Evolutionary conservation across 176 grass and related monocot genomes (phyloP).

Genomic region (Bonia amplexicaulis): DNA sequence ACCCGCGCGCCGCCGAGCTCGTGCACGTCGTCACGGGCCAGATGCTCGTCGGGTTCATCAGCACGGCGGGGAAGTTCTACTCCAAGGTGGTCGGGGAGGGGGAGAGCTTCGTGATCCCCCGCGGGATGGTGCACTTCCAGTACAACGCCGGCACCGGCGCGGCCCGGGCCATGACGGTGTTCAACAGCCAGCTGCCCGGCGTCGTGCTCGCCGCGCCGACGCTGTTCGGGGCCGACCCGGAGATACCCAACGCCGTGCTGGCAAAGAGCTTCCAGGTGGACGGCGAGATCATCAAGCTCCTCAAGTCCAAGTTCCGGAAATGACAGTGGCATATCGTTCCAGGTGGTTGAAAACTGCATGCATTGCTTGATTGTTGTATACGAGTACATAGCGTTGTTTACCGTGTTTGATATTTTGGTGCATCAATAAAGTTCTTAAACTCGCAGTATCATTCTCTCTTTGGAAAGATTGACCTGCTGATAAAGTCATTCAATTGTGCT

Average conservation of each 20-base stretch:
- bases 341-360: background rate
- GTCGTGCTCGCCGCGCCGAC: slow-evolving; percentile 34
- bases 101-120: slow-evolving; percentile 62
- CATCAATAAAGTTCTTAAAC: background rate
- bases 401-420: background rate
- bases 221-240: slow-evolving; percentile 45
- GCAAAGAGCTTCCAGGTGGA: slow-evolving; percentile 72
- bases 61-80: slow-evolving; percentile 50
- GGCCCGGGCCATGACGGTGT: slow-evolving; percentile 53
- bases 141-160: slow-evolving; percentile 35
- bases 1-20: slow-evolving; percentile 73
- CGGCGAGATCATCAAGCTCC: slow-evolving; percentile 25
- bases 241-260: slow-evolving; percentile 59
- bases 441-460: background rate
- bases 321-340: background rate
- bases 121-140: slow-evolving; percentile 76
- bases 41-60: slow-evolving; percentile 70
- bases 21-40: slow-evolving; percentile 37
- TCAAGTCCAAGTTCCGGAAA: slow-evolving; percentile 63
- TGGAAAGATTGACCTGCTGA: too few relatives aligned
- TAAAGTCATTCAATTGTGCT: too few relatives aligned
- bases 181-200: slow-evolving; percentile 85
- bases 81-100: slow-evolving; percentile 47
- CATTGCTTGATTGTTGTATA: background rate
- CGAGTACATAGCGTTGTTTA: background rate